phyloP scores from a whole-genome alignment of 2,329 filamentous ascomycete genomes.

The Pezicula carpinea region DNA sequence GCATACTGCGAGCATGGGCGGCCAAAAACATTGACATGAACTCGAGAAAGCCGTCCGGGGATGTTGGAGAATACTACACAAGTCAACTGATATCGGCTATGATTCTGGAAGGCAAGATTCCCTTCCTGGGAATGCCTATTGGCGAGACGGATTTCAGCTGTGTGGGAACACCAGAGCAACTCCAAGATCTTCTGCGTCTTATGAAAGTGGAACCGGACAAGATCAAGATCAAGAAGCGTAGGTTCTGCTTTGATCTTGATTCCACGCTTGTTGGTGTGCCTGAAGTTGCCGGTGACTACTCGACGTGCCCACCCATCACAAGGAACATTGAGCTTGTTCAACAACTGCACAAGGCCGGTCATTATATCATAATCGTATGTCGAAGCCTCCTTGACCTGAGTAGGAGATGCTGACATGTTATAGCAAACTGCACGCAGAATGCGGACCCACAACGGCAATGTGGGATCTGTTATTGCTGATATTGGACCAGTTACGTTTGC shows the following conservation, averaged over 20 bases:
- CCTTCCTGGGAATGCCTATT: constrained; percentile 22
- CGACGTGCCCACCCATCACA: constrained; percentile 26
- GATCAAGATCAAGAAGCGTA: constrained; percentile 20
- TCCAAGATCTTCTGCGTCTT: constrained; percentile 23
- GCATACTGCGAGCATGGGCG: constrained; percentile 20
- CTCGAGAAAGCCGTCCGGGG: constrained; percentile 13
- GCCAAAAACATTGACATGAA: constrained; percentile 20
- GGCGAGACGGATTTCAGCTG: constrained; percentile 22
- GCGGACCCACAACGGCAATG: constrained; percentile 25
- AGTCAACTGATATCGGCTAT: constrained; percentile 25
- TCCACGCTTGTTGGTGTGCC: constrained; percentile 28
- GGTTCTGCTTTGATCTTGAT: constrained; percentile 31
- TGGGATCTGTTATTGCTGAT: constrained; percentile 25
- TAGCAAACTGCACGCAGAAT: constrained; percentile 26
- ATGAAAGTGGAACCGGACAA: constrained; percentile 18
- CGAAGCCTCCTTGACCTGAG: too few species aligned
- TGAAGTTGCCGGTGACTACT: constrained; percentile 23
- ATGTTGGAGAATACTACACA: constrained; percentile 26
- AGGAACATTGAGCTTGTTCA: constrained; percentile 26
- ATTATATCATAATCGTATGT: constrained; percentile 28
- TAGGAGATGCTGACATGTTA: background rate
- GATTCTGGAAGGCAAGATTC: constrained; percentile 18
- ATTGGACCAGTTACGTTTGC: constrained; percentile 24
- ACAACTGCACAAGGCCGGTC: constrained; percentile 26
- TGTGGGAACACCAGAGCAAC: constrained; percentile 27